Evolutionary conservation across 176 grass and related monocot species (phyloP), one percentile per base, ranked within the genome.

Genomic region (Areca catechu): DNA sequence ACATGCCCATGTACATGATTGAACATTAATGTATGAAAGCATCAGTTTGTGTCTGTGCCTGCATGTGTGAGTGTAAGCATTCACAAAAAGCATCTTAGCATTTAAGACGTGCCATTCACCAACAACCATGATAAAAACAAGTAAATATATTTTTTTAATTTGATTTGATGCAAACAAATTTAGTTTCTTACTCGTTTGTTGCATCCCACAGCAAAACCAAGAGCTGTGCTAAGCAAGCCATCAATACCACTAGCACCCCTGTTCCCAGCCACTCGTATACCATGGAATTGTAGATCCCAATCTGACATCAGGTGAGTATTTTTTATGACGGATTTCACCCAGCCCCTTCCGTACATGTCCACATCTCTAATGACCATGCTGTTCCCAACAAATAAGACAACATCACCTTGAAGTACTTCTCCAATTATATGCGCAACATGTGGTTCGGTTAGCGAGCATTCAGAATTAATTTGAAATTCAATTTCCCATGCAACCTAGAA

Each of bases 241-340:
- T 96, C 91, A 62, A 96, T 96, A 67, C 91, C 91, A 96, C 91
- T 90, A 79, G 91, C 91, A 58, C 91, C 91, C 62, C 86, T 87
- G 62, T 96, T 96, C 58, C 86, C 91, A 73, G 68, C 80, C 54
- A 90, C 77, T 61, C 20, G 48, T 50, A 82, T 66, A 49, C 86
- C 80, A 86, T 81, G n/a, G 55, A 96, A 90, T n/a, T 56, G 72
- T 17, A 71, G 68, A 54, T 37, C 62, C 54, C 62, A 73, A 59
- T 77, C 57, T 21, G 51, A 77, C 20, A 68, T 51, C 24, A 60
- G 3, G 67, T 79, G 54, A 61, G 53, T 72, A 64, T 27, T 47
- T 49, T 74, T 59, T 34, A 19, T 74, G 48, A 16, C 65, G 62
- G 64, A 69, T 30, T 68, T 69, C 69, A 79, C 50, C 67, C 77